A percentile compares a stretch with the other conserved stretches of the same genome.
These are phyloP conservation scores for Fusarium sulawesiense DNA, from an alignment of 2,329 filamentous ascomycete genomes.

Conservation along the genomic window DNA sequence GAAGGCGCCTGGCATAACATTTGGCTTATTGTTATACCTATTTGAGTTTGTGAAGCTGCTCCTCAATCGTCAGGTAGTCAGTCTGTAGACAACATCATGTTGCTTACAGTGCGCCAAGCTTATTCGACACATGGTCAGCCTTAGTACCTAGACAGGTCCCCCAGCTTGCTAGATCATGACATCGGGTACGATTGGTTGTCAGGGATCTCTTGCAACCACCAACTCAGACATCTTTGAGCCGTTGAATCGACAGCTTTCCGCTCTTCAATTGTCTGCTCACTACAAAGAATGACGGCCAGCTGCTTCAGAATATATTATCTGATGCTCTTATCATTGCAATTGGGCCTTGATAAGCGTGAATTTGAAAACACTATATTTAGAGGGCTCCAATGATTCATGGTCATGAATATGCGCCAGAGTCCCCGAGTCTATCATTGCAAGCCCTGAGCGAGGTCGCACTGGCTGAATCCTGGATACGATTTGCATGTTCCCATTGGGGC, in stretches of 20 bases:
- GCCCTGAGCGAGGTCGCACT: conserved; percentile 36
- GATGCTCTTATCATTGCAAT: conserved; percentile 11
- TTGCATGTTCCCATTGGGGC: conserved; percentile 34
- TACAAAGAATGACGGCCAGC: background rate
- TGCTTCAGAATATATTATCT: conserved; percentile 11
- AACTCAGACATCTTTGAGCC: conserved; percentile 34
- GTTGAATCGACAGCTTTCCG: conserved; percentile 29
- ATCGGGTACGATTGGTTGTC: conserved; percentile 39
- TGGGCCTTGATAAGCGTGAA: conserved; percentile 16
- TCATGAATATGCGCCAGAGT: conserved; percentile 32
- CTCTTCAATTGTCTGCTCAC: conserved; percentile 19
- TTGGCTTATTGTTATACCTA: background rate
- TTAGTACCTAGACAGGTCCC: conserved; percentile 26
- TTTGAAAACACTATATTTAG: background rate
- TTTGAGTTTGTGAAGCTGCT: conserved; percentile 1
- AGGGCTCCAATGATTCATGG: conserved; percentile 10
- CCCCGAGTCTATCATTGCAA: conserved; percentile 16
- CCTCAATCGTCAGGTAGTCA: background rate
- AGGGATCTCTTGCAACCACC: conserved; percentile 32
- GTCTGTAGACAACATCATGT: conserved; percentile 2
- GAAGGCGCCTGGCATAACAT: background rate
- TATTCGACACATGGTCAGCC: conserved; percentile 38
- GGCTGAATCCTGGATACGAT: conserved; percentile 37
- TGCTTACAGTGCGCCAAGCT: conserved; percentile 32
- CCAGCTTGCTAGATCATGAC: conserved; percentile 35